Evolutionary conservation across 768 basidiomycete genomes (phyloP).

Genomic region (Lepiota venenata): DNA sequence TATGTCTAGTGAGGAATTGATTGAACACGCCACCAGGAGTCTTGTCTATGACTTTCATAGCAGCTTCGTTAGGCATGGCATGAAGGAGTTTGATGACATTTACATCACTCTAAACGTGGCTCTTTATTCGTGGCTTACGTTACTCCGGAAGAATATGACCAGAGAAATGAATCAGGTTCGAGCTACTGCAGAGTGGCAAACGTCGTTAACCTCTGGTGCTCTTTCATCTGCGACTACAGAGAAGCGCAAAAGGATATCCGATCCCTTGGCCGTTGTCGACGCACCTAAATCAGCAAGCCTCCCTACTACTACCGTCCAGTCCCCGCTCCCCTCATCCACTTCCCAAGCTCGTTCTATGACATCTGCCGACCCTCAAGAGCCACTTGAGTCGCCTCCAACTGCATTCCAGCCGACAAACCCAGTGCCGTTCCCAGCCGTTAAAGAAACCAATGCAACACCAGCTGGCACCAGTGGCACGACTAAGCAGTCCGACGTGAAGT

Average conservation of each 20-base stretch:
- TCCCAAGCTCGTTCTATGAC: slow-evolving; percentile 18
- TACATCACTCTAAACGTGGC: slow-evolving; percentile 84
- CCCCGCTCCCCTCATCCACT: slow-evolving; percentile 25
- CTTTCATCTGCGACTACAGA: slow-evolving; percentile 21
- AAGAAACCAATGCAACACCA: slow-evolving; percentile 2
- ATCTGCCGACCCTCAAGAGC: slow-evolving; percentile 10
- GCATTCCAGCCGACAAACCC: neutral
- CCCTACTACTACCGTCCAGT: slow-evolving; percentile 18
- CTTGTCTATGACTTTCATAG: slow-evolving; percentile 74
- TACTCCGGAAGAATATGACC: slow-evolving; percentile 70
- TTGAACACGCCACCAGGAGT: slow-evolving; percentile 33
- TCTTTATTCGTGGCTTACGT: slow-evolving; percentile 77
- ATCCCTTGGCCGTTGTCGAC: slow-evolving; percentile 28
- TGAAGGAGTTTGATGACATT: slow-evolving; percentile 66
- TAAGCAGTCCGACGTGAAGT: slow-evolving; percentile 37
- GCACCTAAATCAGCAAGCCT: slow-evolving; percentile 27
- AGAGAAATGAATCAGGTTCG: slow-evolving; percentile 77
- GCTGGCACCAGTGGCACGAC: slow-evolving; percentile 8
- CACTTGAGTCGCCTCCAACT: neutral
- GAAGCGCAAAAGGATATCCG: slow-evolving; percentile 31
- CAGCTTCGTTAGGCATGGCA: slow-evolving; percentile 54
- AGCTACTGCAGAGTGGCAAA: slow-evolving; percentile 51
- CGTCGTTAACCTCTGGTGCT: slow-evolving; percentile 29
- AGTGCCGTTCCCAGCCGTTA: slow-evolving; percentile 6
- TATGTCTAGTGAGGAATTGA: slow-evolving; percentile 69